Base-by-base conservation (phyloP, 495 filamentous ascomycete genomes). In the Penicillium lagena region DNA sequence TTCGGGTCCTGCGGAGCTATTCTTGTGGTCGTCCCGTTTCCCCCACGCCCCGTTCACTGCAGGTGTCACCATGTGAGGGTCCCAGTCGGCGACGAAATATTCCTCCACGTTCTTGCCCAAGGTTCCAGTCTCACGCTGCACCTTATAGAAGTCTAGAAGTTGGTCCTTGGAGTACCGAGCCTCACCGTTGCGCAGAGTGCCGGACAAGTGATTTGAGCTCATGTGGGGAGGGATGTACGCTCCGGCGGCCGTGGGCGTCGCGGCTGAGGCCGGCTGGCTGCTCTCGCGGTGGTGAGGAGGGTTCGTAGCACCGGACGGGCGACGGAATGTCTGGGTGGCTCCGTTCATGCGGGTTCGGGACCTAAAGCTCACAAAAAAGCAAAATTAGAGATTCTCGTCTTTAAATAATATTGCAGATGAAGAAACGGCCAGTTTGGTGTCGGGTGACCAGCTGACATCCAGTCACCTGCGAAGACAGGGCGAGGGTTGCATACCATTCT, bases 301-400 rank as follows among this genome's bases (percentile, higher is more conserved):
- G 56, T 78, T 80, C 29, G 79, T 81, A 47, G 83, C 80, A 48
- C 82, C 76, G 48, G 89, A 93, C 17, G 86, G 73, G 48, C 90
- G 84, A 45, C 90, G 87, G 64, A 95, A 89, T 46, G 89, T 94
- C 45, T 90, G 79, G 35, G 87, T 90, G 46, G 79, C 77, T 63
- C 87, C 88, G 60, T 93, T 93, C 42, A 83, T 75, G 63, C 81
- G 79, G 55, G 72, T 63, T 59, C 81, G 81, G 59, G 80, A 66
- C 80, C 82, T 85, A 41, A 29, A 35, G 11, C 38, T n/a, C 38
- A 40, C 32, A 15, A 15, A 57, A 59, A 46, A 58, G 62, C 59
- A 63, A 55, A 39, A 46, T 48, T 34, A 37, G 38, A 43, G 33
- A 44, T 43, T 22, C 43, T 44, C 17, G 32, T 14, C 37, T 35